Base-by-base conservation (phyloP, 129 eudicot genomes). In the Rutidosis leptorrhynchoides region DNA sequence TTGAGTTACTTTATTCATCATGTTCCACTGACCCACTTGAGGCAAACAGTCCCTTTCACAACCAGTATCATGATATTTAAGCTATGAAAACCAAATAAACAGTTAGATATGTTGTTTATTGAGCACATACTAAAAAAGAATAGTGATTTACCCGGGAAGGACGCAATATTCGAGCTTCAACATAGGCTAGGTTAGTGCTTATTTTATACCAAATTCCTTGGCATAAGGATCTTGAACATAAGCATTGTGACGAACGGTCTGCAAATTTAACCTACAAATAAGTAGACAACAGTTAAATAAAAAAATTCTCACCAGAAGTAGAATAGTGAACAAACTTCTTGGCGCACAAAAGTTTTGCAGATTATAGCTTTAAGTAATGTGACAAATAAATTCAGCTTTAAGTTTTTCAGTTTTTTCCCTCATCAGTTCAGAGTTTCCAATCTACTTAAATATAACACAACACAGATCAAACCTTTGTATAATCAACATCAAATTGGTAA, bases 1-100 rank as follows among this genome's bases (percentile, higher is more conserved):
- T 24, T 6, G 0, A 59, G 12, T 0, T 55, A 87, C 99, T 81
- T 94, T 94, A 56, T 94, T 89, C 97, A 84, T 94, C 99, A 94
- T 94, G 62, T 94, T 94, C 99, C 99, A 94, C 63, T 89, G 96
- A 20, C 99, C 99, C 65, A 86, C 95, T 76, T 86, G 90, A 12
- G 99, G 99, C 23, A 89, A 78, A 57, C 92, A 86, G 55, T 94
- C 95, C 82, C 84, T 94, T 80, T 94, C 99, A 46, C 93, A 81
- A 16, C 99, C 99, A 0, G 87, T 80, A 43, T 94, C 99, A 70
- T 94, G 99, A 73, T 94, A 94, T 54, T 94, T 94, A 62, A 94
- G 99, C 99, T 89, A 78, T 29, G 71, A 54, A 60, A 56, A 32
- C 48, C 1, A 21, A 55, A 19, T 17, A 22, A 33, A 20, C 1